Evolutionary conservation across 2,329 filamentous ascomycete genomes (phyloP), one percentile per base, ranked within the genome.

Genomic region (Arthrobotrys pseudoclavata): DNA sequence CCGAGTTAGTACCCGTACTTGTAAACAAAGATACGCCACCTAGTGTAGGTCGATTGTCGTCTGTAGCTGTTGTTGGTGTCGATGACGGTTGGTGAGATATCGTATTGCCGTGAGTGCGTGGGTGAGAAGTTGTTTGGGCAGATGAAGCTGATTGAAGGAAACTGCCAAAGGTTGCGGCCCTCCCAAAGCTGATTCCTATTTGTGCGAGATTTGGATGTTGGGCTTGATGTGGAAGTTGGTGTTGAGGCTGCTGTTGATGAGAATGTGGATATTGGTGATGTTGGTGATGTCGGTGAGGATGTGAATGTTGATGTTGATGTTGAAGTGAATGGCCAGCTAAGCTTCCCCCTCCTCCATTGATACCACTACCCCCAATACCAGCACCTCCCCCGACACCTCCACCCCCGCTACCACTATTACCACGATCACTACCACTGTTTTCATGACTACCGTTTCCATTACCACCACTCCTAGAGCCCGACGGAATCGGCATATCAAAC

Each of bases 101-200:
- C 1, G 22, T 50, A 53, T 66, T 64, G 26, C 52, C 18, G n/a
- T 26, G 55, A 15, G 42, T 50, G 42, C 42, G 42, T 15, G 52
- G 6, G 15, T 70, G 60, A 53, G 40, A 24, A 15, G 13, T 34
- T 34, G 31, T 34, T 34, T 34, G 31, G 12, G 31, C 31, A 34
- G 31, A 1, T 12, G 61, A 76, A 6, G 71, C 31, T 2, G 64
- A 60, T 9, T 70, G 66, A 22, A 71, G 53, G n/a, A 77, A 77
- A 20, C 29, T 77, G 24, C 74, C 74, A 20, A 77, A 42, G 20
- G n/a, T 62, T 10, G 74, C 66, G 9, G 67, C 53, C 31, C 74
- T 53, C 10, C 67, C 62, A 47, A 77, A 70, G n/a, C 67, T 71
- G 31, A 63, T 63, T 0, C 74, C 74, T 12, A 71, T 26, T n/a